Evolutionary conservation across 2,329 filamentous ascomycete species (phyloP).

Genomic region (Trichoderma hamatum): DNA sequence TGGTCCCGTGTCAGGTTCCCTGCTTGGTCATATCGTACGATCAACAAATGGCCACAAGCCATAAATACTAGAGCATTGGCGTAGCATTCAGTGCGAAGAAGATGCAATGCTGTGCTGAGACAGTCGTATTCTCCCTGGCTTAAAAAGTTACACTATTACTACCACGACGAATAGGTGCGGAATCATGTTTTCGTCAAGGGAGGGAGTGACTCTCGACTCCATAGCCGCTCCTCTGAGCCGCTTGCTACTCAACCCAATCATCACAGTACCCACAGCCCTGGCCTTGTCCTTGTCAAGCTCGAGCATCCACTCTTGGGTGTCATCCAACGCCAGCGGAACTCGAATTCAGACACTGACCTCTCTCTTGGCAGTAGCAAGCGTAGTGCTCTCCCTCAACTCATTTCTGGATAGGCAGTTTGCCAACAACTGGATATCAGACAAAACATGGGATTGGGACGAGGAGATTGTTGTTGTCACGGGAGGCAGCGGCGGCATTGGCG

Average conservation of each 20-base stretch:
- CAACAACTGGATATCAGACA: conserved; percentile 35
- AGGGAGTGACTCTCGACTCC: conserved; percentile 36
- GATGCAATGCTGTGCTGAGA: neutral
- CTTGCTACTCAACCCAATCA: conserved; percentile 31
- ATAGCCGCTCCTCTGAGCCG: conserved; percentile 29
- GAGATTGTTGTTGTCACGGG: conserved; percentile 47
- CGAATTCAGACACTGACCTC: conserved; percentile 17
- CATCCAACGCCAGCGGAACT: neutral
- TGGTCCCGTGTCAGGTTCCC: neutral
- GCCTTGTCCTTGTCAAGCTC: conserved; percentile 20
- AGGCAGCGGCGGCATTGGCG: conserved; percentile 47
- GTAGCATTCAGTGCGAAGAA: neutral
- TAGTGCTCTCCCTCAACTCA: conserved; percentile 31
- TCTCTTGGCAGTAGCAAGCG: conserved; percentile 25
- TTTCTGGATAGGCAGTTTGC: conserved; percentile 33
- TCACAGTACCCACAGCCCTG: conserved; percentile 29
- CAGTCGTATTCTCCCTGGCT: neutral
- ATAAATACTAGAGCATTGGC: neutral
- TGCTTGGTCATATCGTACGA: neutral
- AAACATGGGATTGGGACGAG: conserved; percentile 40
- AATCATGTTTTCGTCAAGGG: conserved; percentile 31
- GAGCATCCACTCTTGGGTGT: conserved; percentile 10
- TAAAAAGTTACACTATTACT: neutral
- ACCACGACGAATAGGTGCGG: neutral
- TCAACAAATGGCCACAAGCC: neutral